Percentiles rank a stretch among this genome's conserved stretches.
These are phyloP conservation scores for Kitagawia praeruptora DNA, from an alignment of 129 eudicot genomes.

Conservation along the genomic window DNA sequence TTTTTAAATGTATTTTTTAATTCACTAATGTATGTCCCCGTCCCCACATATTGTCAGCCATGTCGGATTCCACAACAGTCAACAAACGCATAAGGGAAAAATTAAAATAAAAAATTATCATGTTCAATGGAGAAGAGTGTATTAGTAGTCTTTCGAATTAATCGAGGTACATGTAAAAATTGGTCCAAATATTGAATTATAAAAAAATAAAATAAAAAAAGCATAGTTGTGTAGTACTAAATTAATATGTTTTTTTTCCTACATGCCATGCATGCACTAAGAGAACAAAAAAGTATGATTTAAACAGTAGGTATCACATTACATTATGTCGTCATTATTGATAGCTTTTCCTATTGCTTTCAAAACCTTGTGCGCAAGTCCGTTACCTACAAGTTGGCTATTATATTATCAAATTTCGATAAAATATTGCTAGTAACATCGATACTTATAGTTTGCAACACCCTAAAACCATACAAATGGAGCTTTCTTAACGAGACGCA, in stretches of 20 bases:
- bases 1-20: neutral
- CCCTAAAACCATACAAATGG: too few species aligned
- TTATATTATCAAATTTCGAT: too few species aligned
- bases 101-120: neutral
- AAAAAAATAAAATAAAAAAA: too few species aligned
- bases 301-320: neutral
- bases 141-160: too few species aligned
- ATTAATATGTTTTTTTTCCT: neutral
- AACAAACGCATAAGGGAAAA: neutral
- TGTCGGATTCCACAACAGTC: neutral
- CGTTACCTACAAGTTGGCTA: too few species aligned
- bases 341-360: neutral
- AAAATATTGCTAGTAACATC: too few species aligned
- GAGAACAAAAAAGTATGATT: neutral
- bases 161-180: too few species aligned
- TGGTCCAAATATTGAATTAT: too few species aligned
- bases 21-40: neutral
- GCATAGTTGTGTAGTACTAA: neutral
- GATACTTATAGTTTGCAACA: too few species aligned
- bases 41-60: slow-evolving; percentile 1
- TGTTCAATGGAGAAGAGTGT: too few species aligned
- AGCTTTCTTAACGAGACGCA: too few species aligned
- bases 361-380: neutral
- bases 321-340: neutral
- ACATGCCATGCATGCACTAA: slow-evolving; percentile 9